Base-by-base conservation (phyloP, 2,329 filamentous ascomycete genomes). In the Botrytis deweyae region DNA sequence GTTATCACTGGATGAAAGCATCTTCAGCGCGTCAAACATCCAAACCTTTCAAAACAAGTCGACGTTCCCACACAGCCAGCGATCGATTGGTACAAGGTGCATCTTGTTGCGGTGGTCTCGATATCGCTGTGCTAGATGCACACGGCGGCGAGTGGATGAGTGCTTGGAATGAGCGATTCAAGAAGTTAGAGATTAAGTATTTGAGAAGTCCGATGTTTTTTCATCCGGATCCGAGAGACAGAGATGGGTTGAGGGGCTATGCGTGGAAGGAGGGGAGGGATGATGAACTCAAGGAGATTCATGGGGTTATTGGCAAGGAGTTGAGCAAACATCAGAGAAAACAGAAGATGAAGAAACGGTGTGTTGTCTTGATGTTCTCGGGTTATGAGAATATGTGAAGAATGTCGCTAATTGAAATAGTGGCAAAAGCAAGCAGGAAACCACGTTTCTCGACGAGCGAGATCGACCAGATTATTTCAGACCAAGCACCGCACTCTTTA, bases 151-250 rank as follows among this genome's bases (percentile, higher is more conserved):
- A 84, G 63, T 95, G 92, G 92, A 89, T 95, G 85, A 83, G 86
- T 16, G 86, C 89, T 59, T 95, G 93, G 93, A 88, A 92, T 63
- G 84, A 85, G 22, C 86, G 92, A 5, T 95, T 95, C 82, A 84
- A 86, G 46, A 88, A 87, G 4, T 88, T 93, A 63, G 87, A 90
- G 67, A 95, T 95, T 65, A 85, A 87, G 1, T 89, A 94, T 78
- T 83, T 96, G 58, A 87, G 93, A 25, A 94, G 92, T 77, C 93
- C 92, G 0, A 92, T 95, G 91, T 92, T 95, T 79, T 95, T 94
- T 84, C 93, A 96, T 79, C 86, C 93, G 22, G 92, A 95, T 79
- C 93, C 93, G 0, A 85, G 88, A 1, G 92, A 95, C 81, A 86
- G 92, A 2, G 93, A 95, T 82, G 90, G 90, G 0, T 83, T 95